Percentiles rank a stretch among this genome's conserved stretches.
Conservation (phyloP, 306 rosid species). For the Cicer cuneatum region DNA sequence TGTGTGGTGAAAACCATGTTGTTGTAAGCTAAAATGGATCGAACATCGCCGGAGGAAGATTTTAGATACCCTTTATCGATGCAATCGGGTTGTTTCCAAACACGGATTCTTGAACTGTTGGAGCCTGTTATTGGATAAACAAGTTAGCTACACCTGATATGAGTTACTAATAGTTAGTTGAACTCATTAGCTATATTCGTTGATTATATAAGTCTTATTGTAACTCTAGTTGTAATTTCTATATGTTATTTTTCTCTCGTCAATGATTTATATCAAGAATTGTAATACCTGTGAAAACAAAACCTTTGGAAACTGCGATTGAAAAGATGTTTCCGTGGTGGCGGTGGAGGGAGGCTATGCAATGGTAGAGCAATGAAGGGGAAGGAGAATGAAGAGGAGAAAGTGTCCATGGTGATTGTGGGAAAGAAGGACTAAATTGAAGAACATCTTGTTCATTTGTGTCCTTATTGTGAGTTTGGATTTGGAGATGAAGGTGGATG, state of each 20-base stretch:
- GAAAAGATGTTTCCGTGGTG: conserved; percentile 72
- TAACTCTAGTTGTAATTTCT: too few species aligned
- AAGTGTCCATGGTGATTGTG: conserved; percentile 84
- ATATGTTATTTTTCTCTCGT: too few species aligned
- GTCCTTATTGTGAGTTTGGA: conserved; percentile 46
- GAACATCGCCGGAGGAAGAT: conserved; percentile 53
- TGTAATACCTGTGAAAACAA: conserved; percentile 54
- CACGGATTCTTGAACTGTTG: conserved; percentile 59
- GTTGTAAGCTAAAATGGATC: conserved; percentile 55
- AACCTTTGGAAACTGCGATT: conserved; percentile 58
- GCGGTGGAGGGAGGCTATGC: conserved; percentile 76
- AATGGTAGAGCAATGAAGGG: conserved; percentile 69
- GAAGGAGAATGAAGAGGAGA: conserved; percentile 67
- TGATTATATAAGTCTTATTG: too few species aligned
- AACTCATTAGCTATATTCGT: too few species aligned
- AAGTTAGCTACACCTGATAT: too few species aligned
- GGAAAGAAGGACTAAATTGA: conserved; percentile 51
- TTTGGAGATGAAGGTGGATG: conserved; percentile 40
- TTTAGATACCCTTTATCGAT: conserved; percentile 60
- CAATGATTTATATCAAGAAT: too few species aligned
- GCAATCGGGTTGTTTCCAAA: conserved; percentile 72
- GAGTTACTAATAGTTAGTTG: too few species aligned
- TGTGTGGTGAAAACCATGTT: conserved; percentile 69
- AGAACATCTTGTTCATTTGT: conserved; percentile 53
- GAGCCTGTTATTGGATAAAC: conserved; percentile 39